Evolutionary conservation across 345 rosid species (phyloP), one percentile per base, ranked within the genome.

Genomic region (Erysimum cheiranthoides): DNA sequence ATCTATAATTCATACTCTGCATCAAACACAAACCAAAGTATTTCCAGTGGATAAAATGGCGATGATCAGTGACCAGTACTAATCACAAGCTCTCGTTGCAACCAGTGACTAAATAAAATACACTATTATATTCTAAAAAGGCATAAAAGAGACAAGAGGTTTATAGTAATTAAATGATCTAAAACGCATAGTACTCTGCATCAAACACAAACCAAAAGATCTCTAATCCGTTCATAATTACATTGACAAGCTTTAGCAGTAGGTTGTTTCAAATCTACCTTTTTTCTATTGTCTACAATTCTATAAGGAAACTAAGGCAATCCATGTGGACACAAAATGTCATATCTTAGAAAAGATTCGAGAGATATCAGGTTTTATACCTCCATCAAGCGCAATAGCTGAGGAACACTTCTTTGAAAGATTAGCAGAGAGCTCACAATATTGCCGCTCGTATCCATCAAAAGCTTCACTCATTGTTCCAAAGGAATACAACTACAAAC

Each of bases 391-490:
- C 10, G 87, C 30, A 70, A 74, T 46, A 71, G 85, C 84, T 1
- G 85, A 67, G 21, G 88, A 82, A 75, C 92, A 86, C 38, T 88
- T 84, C 52, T 79, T 83, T 2, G 86, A 80, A 45, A 88, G 88
- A 80, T 75, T 83, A 5, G 92, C 86, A 0, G 92, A 88, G 62
- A 88, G 76, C 81, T 86, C 92, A 62, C 90, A 88, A 75, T 86
- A 88, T 65, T 84, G 88, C 12, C 92, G 81, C 77, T 86, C 88
- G 66, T 84, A 84, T 64, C 88, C 84, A 21, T 80, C 82, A 50
- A 86, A 86, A n/a, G 73, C 88, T 57, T 86, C 85, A 79, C 88
- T 86, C 92, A 88, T 88, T 59, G 42, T 66, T 84, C 69, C 80
- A 66, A 60, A 6, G 12, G 28, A 59, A 36, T 3, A 31, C 54